A percentile compares a stretch with the other conserved stretches of the same genome.
Evolutionary conservation across 2,329 filamentous ascomycete genomes (phyloP).

Genomic region (Aspergillus sp.): DNA sequence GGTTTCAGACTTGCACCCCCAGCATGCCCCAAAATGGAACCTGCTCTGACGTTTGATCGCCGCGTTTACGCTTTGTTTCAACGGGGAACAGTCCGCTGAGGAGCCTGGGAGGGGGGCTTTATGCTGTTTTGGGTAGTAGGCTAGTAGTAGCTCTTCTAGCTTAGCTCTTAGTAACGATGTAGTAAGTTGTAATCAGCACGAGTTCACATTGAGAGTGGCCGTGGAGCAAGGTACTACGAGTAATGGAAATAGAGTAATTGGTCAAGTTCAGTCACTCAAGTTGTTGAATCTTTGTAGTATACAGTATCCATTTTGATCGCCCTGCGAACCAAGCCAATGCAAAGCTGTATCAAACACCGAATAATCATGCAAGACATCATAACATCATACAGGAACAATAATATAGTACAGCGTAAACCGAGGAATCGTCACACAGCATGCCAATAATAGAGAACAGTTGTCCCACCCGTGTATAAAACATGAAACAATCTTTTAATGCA

Average conservation of each 20-base stretch:
- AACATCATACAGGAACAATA: slow-evolving; percentile 8
- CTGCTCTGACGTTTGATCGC: background rate
- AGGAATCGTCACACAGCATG: background rate
- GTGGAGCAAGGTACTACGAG: too few species aligned
- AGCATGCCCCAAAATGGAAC: background rate
- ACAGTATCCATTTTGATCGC: background rate
- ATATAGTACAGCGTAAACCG: background rate
- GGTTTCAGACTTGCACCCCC: background rate
- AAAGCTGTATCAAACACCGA: slow-evolving; percentile 3
- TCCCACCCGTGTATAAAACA: slow-evolving; percentile 4
- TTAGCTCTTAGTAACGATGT: too few species aligned
- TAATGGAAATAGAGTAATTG: too few species aligned
- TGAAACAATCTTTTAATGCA: background rate
- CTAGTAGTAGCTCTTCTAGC: too few species aligned
- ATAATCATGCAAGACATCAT: slow-evolving; percentile 6
- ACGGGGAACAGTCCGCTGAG: background rate
- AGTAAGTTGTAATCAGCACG: too few species aligned
- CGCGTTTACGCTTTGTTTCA: background rate
- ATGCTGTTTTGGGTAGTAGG: too few species aligned
- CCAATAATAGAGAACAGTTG: background rate
- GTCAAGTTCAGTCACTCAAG: too few species aligned
- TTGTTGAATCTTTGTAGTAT: background rate
- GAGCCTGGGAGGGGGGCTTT: too few species aligned
- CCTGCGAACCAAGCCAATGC: background rate
- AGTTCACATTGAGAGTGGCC: too few species aligned